These are phyloP conservation scores for Typha latifolia DNA, from an alignment of 176 grass and related monocot species.

Conservation along the genomic window DNA sequence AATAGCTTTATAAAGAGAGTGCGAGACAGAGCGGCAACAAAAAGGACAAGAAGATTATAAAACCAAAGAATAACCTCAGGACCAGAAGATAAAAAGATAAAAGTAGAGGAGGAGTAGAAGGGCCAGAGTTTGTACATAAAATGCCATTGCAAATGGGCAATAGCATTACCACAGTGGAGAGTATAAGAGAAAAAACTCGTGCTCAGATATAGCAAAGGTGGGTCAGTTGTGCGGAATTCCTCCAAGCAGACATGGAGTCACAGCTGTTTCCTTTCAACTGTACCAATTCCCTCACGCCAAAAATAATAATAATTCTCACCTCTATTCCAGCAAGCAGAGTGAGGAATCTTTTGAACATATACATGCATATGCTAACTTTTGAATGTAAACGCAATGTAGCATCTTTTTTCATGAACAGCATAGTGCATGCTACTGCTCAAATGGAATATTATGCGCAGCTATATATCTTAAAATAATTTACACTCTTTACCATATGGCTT, in stretches of 20 bases:
- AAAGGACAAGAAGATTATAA: background rate
- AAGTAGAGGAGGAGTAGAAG: background rate
- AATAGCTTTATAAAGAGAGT: background rate
- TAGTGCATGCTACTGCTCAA: no score
- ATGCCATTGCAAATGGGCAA: background rate
- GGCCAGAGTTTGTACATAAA: background rate
- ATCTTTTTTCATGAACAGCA: no score
- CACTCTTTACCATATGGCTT: no score
- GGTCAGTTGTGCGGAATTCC: background rate
- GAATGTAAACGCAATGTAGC: no score
- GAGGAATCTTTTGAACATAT: no score
- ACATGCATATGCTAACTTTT: no score
- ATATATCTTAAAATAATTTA: no score
- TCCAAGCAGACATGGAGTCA: background rate
- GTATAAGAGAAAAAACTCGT: background rate
- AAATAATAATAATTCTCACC: no score
- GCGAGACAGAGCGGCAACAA: slow-evolving; percentile 9
- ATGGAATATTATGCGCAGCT: no score
- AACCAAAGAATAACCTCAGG: background rate
- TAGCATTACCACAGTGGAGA: background rate
- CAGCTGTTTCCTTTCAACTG: background rate
- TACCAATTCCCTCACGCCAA: no score
- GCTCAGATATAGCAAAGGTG: background rate
- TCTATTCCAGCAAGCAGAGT: no score
- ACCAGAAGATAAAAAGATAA: background rate